These are phyloP conservation scores for Acrocalymma vagum DNA, from an alignment of 2,329 filamentous ascomycete species.

Conservation along the genomic window DNA sequence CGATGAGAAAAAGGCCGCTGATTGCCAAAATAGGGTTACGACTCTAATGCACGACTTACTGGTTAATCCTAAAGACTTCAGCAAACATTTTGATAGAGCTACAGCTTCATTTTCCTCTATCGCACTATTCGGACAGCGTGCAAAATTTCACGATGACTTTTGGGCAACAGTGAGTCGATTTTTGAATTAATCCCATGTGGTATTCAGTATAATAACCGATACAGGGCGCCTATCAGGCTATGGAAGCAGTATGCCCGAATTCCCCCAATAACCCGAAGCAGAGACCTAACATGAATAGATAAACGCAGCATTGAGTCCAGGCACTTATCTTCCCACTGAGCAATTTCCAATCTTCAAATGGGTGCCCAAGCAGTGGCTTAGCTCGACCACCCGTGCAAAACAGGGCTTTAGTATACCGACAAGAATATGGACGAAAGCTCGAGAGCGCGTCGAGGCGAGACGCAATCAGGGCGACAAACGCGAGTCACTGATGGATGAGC, in stretches of 20 bases:
- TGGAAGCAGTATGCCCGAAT: constrained; percentile 23
- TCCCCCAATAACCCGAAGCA: constrained; percentile 1
- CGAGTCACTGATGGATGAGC: constrained; percentile 32
- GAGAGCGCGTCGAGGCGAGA: constrained; percentile 22
- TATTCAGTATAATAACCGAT: constrained; percentile 6
- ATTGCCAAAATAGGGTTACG: constrained; percentile 18
- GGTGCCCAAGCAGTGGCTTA: constrained; percentile 25
- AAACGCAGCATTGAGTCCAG: constrained; percentile 23
- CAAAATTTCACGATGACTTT: constrained; percentile 22
- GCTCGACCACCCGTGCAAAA: constrained; percentile 20
- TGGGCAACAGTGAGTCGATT: constrained; percentile 29
- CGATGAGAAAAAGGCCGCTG: too few species aligned
- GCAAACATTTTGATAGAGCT: constrained; percentile 23
- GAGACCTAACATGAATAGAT: constrained; percentile 16
- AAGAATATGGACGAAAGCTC: constrained; percentile 25
- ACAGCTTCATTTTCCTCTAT: constrained; percentile 30
- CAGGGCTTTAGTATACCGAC: constrained; percentile 18
- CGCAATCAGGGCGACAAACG: constrained; percentile 28
- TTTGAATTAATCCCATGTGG: constrained; percentile 2
- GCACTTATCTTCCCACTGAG: constrained; percentile 29
- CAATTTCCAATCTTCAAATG: constrained; percentile 35
- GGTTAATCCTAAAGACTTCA: constrained; percentile 53
- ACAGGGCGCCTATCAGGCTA: constrained; percentile 25
- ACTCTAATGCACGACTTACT: constrained; percentile 56
- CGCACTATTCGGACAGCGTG: constrained; percentile 30